Conservation (phyloP, 164 flowering plant species). For the Annona cherimola region DNA sequence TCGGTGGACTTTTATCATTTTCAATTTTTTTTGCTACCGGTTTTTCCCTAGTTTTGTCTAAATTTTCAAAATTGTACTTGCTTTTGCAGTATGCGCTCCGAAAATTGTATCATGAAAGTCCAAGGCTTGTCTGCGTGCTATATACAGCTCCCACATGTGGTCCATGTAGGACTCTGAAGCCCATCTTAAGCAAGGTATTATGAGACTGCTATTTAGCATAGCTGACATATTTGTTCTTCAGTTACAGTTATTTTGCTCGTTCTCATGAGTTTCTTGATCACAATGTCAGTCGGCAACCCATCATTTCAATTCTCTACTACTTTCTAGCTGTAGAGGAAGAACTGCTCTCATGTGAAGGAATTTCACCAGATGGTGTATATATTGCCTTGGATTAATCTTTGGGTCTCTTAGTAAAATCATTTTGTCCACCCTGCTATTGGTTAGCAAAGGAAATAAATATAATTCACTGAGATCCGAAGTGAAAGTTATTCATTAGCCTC, state of each 20-base stretch:
- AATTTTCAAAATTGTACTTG: constrained; percentile 7
- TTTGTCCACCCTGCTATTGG: too few relatives aligned
- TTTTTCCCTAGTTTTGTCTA: not conserved
- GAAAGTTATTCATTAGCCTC: too few relatives aligned
- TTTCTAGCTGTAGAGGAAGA: too few relatives aligned
- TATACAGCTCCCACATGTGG: constrained; percentile 97
- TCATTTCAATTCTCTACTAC: too few relatives aligned
- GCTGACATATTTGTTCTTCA: not conserved
- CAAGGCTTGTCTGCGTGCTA: constrained; percentile 86
- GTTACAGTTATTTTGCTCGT: not conserved
- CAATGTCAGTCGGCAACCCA: not conserved
- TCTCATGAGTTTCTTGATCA: not conserved
- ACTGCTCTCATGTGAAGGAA: too few relatives aligned
- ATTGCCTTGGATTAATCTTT: too few relatives aligned
- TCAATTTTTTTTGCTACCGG: not conserved
- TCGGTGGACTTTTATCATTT: not conserved
- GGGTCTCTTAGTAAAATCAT: too few relatives aligned
- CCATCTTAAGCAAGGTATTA: constrained; percentile 85
- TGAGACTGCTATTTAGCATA: not conserved
- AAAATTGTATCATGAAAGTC: constrained; percentile 96
- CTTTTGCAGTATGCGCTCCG: constrained; percentile 81
- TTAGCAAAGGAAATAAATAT: too few relatives aligned
- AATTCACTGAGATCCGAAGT: too few relatives aligned
- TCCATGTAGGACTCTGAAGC: constrained; percentile 97
- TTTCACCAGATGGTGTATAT: too few relatives aligned